Evolutionary conservation across 2,329 filamentous ascomycete species (phyloP).

Genomic region (Aureobasidium namibiae): DNA sequence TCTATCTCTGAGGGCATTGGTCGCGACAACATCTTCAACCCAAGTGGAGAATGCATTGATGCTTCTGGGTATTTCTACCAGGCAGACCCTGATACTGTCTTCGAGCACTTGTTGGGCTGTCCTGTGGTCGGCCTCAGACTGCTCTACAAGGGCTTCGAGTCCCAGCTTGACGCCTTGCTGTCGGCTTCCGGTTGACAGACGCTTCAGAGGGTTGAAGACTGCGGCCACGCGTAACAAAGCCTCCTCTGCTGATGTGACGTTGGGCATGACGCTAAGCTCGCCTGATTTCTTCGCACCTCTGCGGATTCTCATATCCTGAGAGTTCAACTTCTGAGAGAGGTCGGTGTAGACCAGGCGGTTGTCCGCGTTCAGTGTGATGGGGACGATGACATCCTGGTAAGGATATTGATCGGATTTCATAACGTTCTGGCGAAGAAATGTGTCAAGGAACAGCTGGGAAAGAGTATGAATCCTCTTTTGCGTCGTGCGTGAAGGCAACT

Average conservation of each 20-base stretch:
- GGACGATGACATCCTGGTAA: slow-evolving; percentile 35
- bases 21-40: not conserved
- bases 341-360: slow-evolving; percentile 49
- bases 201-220: not conserved
- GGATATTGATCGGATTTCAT: slow-evolving; percentile 34
- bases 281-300: slow-evolving; percentile 16
- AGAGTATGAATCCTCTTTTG: slow-evolving; percentile 42
- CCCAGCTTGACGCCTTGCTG: not conserved
- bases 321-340: slow-evolving; percentile 45
- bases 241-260: not conserved
- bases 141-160: not conserved
- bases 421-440: slow-evolving; percentile 40
- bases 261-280: not conserved
- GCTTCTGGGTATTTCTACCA: too few relatives aligned
- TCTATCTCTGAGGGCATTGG: not conserved
- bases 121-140: not conserved
- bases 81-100: not conserved
- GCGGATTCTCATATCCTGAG: slow-evolving; percentile 40
- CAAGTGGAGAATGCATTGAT: not conserved
- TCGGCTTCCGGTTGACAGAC: not conserved
- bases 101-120: not conserved
- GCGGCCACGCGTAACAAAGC: not conserved
- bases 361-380: slow-evolving; percentile 36
- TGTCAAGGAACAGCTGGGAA: slow-evolving; percentile 48
- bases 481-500: slow-evolving; percentile 43